Conservation (phyloP, 805 yeast genomes). For the Ogataea pignaliae region DNA sequence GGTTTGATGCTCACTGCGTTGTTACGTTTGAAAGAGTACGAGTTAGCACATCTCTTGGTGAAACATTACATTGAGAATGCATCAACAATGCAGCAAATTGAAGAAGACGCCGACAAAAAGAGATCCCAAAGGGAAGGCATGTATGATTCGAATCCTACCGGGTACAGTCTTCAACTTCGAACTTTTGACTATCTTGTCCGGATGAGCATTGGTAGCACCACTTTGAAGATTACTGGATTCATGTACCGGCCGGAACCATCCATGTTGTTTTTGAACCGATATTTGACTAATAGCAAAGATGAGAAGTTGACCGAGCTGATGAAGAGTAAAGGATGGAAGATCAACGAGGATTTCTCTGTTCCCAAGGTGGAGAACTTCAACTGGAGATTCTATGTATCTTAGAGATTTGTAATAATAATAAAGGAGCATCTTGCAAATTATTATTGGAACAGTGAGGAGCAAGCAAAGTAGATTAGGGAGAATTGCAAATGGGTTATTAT, state of each 20-base stretch:
- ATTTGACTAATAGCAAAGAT: slow-evolving; percentile 1
- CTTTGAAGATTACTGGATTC: not conserved
- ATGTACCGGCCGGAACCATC: not conserved
- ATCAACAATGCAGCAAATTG: not conserved
- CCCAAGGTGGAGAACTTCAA: too few relatives aligned
- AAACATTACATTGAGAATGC: not conserved
- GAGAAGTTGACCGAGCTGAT: not conserved
- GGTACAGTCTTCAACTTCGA: not conserved
- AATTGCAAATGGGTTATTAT: too few relatives aligned
- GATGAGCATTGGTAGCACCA: not conserved
- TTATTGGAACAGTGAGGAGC: too few relatives aligned
- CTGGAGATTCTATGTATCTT: too few relatives aligned
- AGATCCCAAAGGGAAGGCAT: not conserved
- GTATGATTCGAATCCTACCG: not conserved
- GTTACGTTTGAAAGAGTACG: not conserved
- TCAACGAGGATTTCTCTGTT: not conserved
- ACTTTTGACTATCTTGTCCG: not conserved
- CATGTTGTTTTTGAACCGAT: not conserved
- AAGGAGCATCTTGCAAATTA: too few relatives aligned
- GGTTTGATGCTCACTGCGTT: not conserved
- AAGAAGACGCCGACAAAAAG: not conserved
- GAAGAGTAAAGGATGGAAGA: not conserved
- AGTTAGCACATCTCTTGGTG: not conserved
- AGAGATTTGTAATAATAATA: too few relatives aligned
- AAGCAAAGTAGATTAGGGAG: too few relatives aligned